Evolutionary conservation across 192 early-diverging fungal genomes (phyloP).

Genomic region (Backusella mclennaniae): DNA sequence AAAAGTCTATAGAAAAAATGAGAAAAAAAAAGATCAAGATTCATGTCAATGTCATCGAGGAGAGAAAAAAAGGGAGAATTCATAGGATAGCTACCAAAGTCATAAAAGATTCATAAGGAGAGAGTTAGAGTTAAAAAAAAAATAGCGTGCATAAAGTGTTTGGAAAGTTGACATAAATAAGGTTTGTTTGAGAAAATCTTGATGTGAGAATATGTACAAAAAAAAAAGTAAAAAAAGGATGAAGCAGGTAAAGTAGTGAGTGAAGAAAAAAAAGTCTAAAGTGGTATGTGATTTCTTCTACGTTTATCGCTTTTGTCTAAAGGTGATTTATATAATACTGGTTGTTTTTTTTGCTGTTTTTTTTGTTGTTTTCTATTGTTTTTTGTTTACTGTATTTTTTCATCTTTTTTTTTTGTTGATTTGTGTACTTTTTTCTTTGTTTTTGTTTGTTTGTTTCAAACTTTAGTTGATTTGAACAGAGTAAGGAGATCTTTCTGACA

Average conservation of each 20-base stretch:
- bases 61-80: not conserved
- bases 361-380: not conserved
- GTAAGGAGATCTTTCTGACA: constrained; percentile 18
- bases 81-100: not conserved
- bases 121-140: constrained; percentile 5
- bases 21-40: constrained; percentile 6
- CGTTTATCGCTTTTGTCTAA: constrained; percentile 3
- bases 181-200: constrained; percentile 4
- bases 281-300: constrained; percentile 6
- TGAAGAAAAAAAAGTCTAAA: constrained; percentile 5
- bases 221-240: not conserved
- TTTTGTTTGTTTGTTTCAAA: constrained; percentile 9
- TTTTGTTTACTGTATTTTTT: not conserved
- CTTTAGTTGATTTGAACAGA: constrained; percentile 22
- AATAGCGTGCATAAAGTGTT: not conserved
- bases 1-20: constrained; percentile 8
- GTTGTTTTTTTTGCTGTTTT: not conserved
- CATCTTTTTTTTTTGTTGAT: not conserved
- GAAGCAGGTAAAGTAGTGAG: not conserved
- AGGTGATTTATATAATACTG: not conserved
- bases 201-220: constrained; percentile 1
- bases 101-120: not conserved
- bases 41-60: constrained; percentile 7
- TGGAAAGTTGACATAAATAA: constrained; percentile 9
- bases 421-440: constrained; percentile 4